Conservation (phyloP, 176 grass and related monocot species). For the Avena insularis region DNA sequence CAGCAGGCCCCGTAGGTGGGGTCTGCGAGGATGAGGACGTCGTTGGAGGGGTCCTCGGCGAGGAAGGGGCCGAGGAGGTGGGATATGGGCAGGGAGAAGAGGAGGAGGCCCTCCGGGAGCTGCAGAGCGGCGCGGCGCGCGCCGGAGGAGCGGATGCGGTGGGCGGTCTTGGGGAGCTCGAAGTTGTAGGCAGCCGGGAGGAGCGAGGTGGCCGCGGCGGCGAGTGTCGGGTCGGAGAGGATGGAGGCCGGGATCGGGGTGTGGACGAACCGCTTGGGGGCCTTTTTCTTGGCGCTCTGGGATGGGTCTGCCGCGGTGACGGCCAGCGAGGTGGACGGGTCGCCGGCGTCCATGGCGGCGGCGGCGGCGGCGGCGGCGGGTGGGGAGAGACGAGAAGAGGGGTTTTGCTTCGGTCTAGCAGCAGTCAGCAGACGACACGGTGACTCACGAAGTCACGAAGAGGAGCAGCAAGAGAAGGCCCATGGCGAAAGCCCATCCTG, state of each 20-base stretch:
- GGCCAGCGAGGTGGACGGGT: slow-evolving; percentile 45
- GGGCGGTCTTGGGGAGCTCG: slow-evolving; percentile 90
- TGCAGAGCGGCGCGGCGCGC: slow-evolving; percentile 77
- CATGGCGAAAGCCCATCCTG: background rate
- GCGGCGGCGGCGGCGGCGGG: background rate
- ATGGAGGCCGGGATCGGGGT: slow-evolving; percentile 78
- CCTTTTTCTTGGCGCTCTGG: slow-evolving; percentile 39
- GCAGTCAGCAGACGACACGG: background rate
- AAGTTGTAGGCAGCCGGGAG: slow-evolving; percentile 80
- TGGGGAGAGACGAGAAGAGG: slow-evolving; percentile 34
- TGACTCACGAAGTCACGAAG: background rate
- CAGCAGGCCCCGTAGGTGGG: slow-evolving; percentile 96
- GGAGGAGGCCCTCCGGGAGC: slow-evolving; percentile 91
- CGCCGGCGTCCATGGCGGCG: slow-evolving; percentile 62
- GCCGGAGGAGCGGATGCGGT: slow-evolving; percentile 66
- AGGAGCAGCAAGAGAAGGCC: slow-evolving; percentile 6
- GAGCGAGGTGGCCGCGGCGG: slow-evolving; percentile 68
- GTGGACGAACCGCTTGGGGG: slow-evolving; percentile 83
- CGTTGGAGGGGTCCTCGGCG: slow-evolving; percentile 46
- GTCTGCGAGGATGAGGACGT: slow-evolving; percentile 86
- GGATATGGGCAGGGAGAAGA: slow-evolving; percentile 84
- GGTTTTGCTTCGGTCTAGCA: slow-evolving; percentile 1
- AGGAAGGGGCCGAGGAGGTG: slow-evolving; percentile 80
- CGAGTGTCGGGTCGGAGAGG: slow-evolving; percentile 74
- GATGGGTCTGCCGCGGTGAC: background rate